phyloP scores from a whole-genome alignment of 805 yeast species.

The Ogataea allantospora region DNA sequence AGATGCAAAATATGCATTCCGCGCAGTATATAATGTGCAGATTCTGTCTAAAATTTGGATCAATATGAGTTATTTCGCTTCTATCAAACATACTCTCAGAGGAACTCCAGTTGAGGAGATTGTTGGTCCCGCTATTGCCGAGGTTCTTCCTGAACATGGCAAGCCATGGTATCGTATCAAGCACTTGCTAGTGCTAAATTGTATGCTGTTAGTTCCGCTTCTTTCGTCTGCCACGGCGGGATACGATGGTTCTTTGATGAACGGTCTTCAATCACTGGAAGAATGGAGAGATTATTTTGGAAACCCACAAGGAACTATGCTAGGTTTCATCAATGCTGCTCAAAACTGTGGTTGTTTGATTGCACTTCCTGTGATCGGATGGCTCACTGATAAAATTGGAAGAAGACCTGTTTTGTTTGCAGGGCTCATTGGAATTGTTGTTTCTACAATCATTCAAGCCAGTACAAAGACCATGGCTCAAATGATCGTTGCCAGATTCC shows the following conservation, averaged over 20 bases:
- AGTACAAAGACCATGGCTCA: constrained; percentile 35
- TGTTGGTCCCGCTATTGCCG: constrained; percentile 21
- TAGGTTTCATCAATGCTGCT: constrained; percentile 39
- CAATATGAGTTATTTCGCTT: constrained; percentile 1
- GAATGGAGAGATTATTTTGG: constrained; percentile 38
- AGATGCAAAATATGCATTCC: background rate
- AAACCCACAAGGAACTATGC: constrained; percentile 32
- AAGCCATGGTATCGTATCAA: constrained; percentile 37
- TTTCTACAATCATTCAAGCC: constrained; percentile 56
- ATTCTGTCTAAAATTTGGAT: background rate
- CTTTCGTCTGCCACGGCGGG: constrained; percentile 41
- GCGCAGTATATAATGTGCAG: constrained; percentile 2
- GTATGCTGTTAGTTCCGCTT: constrained; percentile 37
- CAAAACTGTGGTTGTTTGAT: constrained; percentile 38
- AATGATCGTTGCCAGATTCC: constrained; percentile 44
- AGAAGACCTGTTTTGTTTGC: constrained; percentile 54
- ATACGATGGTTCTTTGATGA: constrained; percentile 44
- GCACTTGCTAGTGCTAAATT: constrained; percentile 39
- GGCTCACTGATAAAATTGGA: constrained; percentile 50
- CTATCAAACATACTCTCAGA: background rate
- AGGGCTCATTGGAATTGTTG: constrained; percentile 52
- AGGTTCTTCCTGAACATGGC: constrained; percentile 25
- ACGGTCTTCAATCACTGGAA: constrained; percentile 42
- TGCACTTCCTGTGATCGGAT: constrained; percentile 26
- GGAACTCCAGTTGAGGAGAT: constrained; percentile 20